A percentile compares a stretch with the other conserved stretches of the same genome.
These are phyloP conservation scores for Colletotrichum aenigma DNA, from an alignment of 2,329 filamentous ascomycete genomes.

Conservation along the genomic window DNA sequence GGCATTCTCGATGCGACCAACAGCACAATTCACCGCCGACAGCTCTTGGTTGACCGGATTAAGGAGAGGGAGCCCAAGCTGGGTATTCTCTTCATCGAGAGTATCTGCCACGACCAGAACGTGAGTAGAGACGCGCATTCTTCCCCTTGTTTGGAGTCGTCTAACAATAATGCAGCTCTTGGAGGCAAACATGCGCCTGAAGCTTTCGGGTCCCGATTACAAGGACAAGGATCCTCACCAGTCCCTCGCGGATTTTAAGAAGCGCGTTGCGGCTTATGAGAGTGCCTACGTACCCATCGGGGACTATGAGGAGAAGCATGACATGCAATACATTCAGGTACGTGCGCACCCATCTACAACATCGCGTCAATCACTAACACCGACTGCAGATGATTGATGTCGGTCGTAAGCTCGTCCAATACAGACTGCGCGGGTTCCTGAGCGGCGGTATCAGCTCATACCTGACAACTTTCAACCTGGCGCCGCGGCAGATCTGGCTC, in stretches of 20 bases:
- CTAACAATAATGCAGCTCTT: constrained; percentile 61
- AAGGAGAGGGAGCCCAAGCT: constrained; percentile 83
- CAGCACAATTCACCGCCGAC: constrained; percentile 85
- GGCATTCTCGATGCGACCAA: constrained; percentile 98
- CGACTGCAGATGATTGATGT: constrained; percentile 86
- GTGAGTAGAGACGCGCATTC: constrained; percentile 34
- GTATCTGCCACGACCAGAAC: constrained; percentile 83
- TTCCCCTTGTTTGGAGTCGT: background rate
- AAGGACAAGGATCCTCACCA: constrained; percentile 87
- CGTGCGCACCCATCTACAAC: constrained; percentile 13
- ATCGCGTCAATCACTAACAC: constrained; percentile 27
- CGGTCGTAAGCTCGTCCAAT: constrained; percentile 89
- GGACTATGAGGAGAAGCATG: constrained; percentile 85
- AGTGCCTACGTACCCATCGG: constrained; percentile 92
- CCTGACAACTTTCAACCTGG: constrained; percentile 94
- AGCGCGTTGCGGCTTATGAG: constrained; percentile 90
- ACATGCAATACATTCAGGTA: constrained; percentile 90
- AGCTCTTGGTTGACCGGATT: constrained; percentile 83
- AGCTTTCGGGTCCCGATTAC: constrained; percentile 95
- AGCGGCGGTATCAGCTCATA: constrained; percentile 94
- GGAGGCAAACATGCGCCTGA: constrained; percentile 96
- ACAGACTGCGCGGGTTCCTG: constrained; percentile 89
- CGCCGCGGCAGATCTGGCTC: constrained; percentile 97
- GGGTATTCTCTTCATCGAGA: constrained; percentile 94
- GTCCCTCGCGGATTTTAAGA: constrained; percentile 89